Evolutionary conservation across 306 rosid species (phyloP).

Genomic region (Dalbergia oliveri): DNA sequence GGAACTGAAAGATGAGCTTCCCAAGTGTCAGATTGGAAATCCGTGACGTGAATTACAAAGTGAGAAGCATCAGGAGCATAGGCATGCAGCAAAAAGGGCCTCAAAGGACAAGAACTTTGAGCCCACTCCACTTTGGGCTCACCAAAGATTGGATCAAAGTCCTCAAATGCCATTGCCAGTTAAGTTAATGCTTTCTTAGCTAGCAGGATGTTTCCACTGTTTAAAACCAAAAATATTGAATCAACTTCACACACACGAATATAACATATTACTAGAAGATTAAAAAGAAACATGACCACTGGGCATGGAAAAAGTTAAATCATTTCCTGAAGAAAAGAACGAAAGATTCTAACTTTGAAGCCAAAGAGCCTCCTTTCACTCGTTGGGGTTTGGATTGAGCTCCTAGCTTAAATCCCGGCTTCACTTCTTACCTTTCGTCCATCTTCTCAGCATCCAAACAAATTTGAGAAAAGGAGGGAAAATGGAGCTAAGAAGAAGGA

Average conservation of each 20-base stretch:
- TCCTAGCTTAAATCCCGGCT: neutral
- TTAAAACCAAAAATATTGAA: neutral
- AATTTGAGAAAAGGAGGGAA: neutral
- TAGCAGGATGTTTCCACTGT: neutral
- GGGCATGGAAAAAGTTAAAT: neutral
- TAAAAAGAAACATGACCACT: neutral
- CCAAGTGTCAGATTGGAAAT: slow-evolving; percentile 76
- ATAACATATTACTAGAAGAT: neutral
- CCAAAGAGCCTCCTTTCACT: neutral
- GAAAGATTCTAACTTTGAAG: neutral
- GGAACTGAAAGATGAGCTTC: slow-evolving; percentile 69
- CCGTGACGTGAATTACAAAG: slow-evolving; percentile 64
- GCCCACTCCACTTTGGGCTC: slow-evolving; percentile 65
- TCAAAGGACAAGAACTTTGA: slow-evolving; percentile 41
- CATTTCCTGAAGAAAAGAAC: neutral
- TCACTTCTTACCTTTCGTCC: neutral
- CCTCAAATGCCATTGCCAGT: slow-evolving; percentile 65
- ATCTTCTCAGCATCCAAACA: slow-evolving; percentile 10
- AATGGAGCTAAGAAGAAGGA: neutral
- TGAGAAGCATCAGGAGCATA: slow-evolving; percentile 64
- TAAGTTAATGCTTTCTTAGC: slow-evolving; percentile 18
- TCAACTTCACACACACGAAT: slow-evolving; percentile 14
- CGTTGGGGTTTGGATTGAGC: neutral
- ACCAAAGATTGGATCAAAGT: slow-evolving; percentile 70
- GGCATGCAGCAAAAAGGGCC: slow-evolving; percentile 66